Evolutionary conservation across 352 stramenopile species (phyloP).

Genomic region (Phytopythium helicoides): DNA sequence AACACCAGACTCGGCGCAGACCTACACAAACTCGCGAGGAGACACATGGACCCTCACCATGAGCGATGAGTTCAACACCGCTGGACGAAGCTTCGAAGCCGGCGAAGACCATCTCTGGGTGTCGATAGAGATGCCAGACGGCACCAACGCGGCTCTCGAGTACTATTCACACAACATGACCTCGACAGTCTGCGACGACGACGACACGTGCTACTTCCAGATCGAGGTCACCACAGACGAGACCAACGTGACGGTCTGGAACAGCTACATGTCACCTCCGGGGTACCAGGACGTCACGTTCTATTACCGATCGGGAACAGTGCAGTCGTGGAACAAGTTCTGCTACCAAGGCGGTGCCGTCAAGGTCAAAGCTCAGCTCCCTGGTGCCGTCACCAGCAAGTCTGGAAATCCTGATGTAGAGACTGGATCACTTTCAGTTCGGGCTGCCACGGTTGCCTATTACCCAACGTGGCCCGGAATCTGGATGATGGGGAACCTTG

Average conservation of each 20-base stretch:
- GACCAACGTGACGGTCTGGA: conserved; percentile 50
- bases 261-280: conserved; percentile 54
- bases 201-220: conserved; percentile 58
- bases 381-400: conserved; percentile 58
- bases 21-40: conserved; percentile 54
- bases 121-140: conserved; percentile 67
- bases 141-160: conserved; percentile 69
- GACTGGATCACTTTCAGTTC: conserved; percentile 17
- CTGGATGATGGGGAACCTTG: conserved; percentile 94
- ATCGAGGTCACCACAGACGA: conserved; percentile 47
- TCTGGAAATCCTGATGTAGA: conserved; percentile 51
- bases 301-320: conserved; percentile 67
- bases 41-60: conserved; percentile 62
- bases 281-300: conserved; percentile 46
- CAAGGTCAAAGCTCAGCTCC: conserved; percentile 85
- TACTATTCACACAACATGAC: conserved; percentile 77
- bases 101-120: conserved; percentile 95
- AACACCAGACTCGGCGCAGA: conserved; percentile 38
- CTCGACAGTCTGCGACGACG: conserved; percentile 45
- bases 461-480: conserved; percentile 88
- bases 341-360: conserved; percentile 91
- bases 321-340: conserved; percentile 94
- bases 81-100: conserved; percentile 83
- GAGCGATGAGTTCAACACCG: conserved; percentile 73
- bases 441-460: conserved; percentile 22